Conservation (phyloP, 148 eudicot species). For the Amaranthus palmeri region DNA sequence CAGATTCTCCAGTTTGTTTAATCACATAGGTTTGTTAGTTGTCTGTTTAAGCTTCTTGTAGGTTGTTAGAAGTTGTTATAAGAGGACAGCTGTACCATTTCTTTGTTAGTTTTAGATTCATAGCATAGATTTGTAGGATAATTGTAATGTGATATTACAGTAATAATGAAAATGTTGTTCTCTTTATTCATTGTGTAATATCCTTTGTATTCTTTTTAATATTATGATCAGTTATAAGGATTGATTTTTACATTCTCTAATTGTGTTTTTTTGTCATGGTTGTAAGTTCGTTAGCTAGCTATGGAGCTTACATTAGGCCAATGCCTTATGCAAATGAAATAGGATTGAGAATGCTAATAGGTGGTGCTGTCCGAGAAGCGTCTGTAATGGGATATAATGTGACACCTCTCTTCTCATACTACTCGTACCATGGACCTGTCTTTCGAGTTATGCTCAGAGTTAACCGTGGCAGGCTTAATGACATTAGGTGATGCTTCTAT, state of each 20-base stretch:
- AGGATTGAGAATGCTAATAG: constrained; percentile 90
- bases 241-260: constrained; percentile 2
- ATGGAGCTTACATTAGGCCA: constrained; percentile 82
- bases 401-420: constrained; percentile 84
- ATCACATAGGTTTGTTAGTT: no score
- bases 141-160: no score
- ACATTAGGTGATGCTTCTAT: constrained; percentile 43
- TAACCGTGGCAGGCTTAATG: constrained; percentile 54
- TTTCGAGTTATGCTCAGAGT: constrained; percentile 84
- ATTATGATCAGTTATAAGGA: no score
- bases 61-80: no score
- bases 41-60: no score
- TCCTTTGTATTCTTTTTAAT: no score
- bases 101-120: no score
- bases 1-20: no score
- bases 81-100: no score
- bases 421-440: constrained; percentile 95
- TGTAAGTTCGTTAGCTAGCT: constrained; percentile 72
- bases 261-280: constrained; percentile 4
- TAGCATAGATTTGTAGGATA: no score
- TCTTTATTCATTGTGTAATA: no score
- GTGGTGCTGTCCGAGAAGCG: constrained; percentile 90
- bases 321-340: constrained; percentile 90
- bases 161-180: no score
- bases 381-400: constrained; percentile 80